These are phyloP conservation scores for Huiozyma sinensis DNA, from an alignment of 805 yeast genomes.

Conservation along the genomic window DNA sequence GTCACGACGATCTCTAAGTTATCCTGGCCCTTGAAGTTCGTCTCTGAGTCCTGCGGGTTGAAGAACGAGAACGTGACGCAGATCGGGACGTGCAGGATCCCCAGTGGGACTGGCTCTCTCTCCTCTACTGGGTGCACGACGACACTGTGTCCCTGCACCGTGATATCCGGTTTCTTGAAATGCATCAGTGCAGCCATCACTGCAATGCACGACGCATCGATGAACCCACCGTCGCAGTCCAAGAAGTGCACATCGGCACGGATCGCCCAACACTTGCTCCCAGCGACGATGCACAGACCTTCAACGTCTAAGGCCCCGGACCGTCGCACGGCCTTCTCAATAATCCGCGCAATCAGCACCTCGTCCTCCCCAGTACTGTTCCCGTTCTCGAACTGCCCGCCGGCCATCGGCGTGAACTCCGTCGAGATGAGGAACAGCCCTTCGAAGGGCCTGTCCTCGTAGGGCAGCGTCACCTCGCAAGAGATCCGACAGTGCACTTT, in stretches of 20 bases:
- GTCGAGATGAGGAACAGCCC: slow-evolving; percentile 78
- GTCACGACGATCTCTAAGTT: slow-evolving; percentile 51
- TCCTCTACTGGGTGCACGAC: slow-evolving; percentile 64
- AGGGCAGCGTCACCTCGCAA: slow-evolving; percentile 68
- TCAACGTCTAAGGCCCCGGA: slow-evolving; percentile 89
- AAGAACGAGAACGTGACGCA: slow-evolving; percentile 84
- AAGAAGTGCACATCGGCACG: slow-evolving; percentile 84
- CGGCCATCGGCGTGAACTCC: slow-evolving; percentile 85
- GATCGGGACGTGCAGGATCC: slow-evolving; percentile 80
- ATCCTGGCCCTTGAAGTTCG: slow-evolving; percentile 57
- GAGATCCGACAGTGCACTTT: slow-evolving; percentile 41
- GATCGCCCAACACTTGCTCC: slow-evolving; percentile 81
- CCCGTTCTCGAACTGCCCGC: slow-evolving; percentile 69
- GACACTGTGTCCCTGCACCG: slow-evolving; percentile 54
- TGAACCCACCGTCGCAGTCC: slow-evolving; percentile 85
- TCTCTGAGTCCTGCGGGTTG: slow-evolving; percentile 54
- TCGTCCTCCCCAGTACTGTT: slow-evolving; percentile 67
- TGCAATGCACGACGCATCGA: slow-evolving; percentile 84
- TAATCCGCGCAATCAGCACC: slow-evolving; percentile 63
- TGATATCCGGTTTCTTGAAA: slow-evolving; percentile 73
- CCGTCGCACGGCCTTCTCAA: slow-evolving; percentile 86
- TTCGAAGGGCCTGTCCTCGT: slow-evolving; percentile 87
- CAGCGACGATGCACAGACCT: slow-evolving; percentile 81
- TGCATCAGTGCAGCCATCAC: slow-evolving; percentile 80
- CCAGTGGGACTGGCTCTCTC: slow-evolving; percentile 77